Evolutionary conservation across 768 basidiomycete genomes (phyloP).

Genomic region (Auricularia heimuer): DNA sequence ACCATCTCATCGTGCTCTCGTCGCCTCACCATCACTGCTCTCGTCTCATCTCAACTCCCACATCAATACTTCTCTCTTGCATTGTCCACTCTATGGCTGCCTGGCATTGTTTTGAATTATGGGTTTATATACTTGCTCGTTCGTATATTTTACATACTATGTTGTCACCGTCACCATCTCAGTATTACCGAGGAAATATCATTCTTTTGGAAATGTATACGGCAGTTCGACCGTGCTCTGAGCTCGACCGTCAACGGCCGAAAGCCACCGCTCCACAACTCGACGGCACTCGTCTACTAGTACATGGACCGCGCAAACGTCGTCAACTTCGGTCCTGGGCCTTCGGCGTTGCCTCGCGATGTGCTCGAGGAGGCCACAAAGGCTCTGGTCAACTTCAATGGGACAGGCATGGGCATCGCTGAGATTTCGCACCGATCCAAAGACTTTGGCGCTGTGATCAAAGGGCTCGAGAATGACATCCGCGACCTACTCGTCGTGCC

Average conservation of each 20-base stretch:
- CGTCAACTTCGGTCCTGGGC: slow-evolving; percentile 91
- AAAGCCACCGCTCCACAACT: neutral
- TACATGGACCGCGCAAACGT: slow-evolving; percentile 35
- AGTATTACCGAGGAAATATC: too few relatives aligned
- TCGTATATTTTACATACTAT: too few relatives aligned
- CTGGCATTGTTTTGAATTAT: too few relatives aligned
- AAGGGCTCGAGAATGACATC: slow-evolving; percentile 52
- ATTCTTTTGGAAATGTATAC: too few relatives aligned
- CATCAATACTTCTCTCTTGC: too few relatives aligned
- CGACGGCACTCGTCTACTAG: neutral
- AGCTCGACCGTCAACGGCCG: neutral
- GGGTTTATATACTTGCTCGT: too few relatives aligned
- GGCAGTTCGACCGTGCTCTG: too few relatives aligned
- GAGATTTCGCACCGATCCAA: slow-evolving; percentile 94
- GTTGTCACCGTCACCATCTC: too few relatives aligned
- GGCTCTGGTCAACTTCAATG: slow-evolving; percentile 83
- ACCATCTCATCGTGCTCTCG: neutral
- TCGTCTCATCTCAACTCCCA: neutral
- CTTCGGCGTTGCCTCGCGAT: slow-evolving; percentile 80
- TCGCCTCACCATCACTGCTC: neutral
- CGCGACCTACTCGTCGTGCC: slow-evolving; percentile 76
- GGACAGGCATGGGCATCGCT: slow-evolving; percentile 89
- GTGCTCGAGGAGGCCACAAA: slow-evolving; percentile 76
- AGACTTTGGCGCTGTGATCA: slow-evolving; percentile 68
- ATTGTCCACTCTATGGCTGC: too few relatives aligned